Conservation (phyloP, 495 filamentous ascomycete genomes). For the Bombardia bombarda region DNA sequence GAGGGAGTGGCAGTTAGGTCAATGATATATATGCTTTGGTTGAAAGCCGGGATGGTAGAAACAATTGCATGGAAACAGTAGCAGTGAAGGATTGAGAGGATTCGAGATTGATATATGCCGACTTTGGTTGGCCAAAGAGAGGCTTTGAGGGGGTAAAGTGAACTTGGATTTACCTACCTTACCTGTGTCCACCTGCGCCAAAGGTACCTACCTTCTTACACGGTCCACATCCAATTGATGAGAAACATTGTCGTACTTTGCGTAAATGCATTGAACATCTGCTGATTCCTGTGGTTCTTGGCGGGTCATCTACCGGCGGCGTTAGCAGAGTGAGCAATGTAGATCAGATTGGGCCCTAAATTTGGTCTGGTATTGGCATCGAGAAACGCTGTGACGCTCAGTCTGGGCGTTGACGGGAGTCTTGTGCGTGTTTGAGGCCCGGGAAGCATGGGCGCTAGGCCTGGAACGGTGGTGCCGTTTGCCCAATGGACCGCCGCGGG, state of each 20-base stretch:
- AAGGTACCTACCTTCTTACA: too few species aligned
- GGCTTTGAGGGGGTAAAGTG: background rate
- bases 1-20: background rate
- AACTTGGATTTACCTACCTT: background rate
- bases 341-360: constrained; percentile 13
- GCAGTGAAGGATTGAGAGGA: background rate
- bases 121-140: background rate
- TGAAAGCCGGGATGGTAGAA: background rate
- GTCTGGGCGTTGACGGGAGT: too few species aligned
- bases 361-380: background rate
- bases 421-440: too few species aligned
- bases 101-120: background rate
- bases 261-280: background rate
- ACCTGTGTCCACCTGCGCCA: too few species aligned
- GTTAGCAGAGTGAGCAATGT: constrained; percentile 12
- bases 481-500: too few species aligned
- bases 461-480: too few species aligned
- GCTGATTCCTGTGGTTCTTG: constrained; percentile 8
- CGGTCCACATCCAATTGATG: background rate
- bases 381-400: background rate
- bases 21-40: background rate
- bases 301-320: constrained; percentile 14
- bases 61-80: background rate
- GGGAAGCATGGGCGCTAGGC: too few species aligned
- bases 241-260: background rate